Base-by-base conservation (phyloP, 2,329 filamentous ascomycete species). In the Paecilomyces sp. region DNA sequence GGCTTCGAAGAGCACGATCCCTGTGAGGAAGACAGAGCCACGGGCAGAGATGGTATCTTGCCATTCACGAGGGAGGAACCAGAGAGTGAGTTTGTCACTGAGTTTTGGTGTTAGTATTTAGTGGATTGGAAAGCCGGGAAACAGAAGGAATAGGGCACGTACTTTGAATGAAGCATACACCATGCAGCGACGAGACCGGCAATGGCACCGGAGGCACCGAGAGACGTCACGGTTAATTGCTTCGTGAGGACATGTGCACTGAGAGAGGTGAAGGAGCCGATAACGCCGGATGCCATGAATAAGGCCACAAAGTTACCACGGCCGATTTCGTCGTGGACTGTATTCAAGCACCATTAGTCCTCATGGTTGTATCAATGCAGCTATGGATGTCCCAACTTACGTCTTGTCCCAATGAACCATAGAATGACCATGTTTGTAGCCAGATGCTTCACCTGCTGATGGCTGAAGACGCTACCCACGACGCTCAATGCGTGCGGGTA, bases 401-500 rank as follows among this genome's bases (percentile, higher is more conserved):
- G 71, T 60, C 74, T 73, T 36, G 80, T 78, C 1, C 83, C 85
- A 58, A 86, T 78, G 58, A 85, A 73, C 72, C 77, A 81, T 31
- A 88, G 68, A 30, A 79, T 74, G 56, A 80, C 65, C 76, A 85
- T 82, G 66, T 87, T 88, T 12, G 71, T 70, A 22, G 76, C 70
- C 3, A 85, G 66, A 69, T 88, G 85, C 54, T 69, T 69, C 57
- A 81, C 68, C 7, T 76, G 74, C 55, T 85, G 79, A 70, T 88
- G 85, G 59, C 80, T 82, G 71, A 87, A 86, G 11, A 79, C 72
- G 65, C 80, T 82, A 18, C 82, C 80, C 4, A 87, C 63, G 57
- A 83, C 72, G 61, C 81, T 80, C 7, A 80, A 60, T 8, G 82
- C 76, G 60, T 79, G 77, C 0, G 85, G 85, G 61, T 81, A 82